These are phyloP conservation scores for Penicillium bialowiezense DNA, from an alignment of 495 filamentous ascomycete species.

Conservation along the genomic window DNA sequence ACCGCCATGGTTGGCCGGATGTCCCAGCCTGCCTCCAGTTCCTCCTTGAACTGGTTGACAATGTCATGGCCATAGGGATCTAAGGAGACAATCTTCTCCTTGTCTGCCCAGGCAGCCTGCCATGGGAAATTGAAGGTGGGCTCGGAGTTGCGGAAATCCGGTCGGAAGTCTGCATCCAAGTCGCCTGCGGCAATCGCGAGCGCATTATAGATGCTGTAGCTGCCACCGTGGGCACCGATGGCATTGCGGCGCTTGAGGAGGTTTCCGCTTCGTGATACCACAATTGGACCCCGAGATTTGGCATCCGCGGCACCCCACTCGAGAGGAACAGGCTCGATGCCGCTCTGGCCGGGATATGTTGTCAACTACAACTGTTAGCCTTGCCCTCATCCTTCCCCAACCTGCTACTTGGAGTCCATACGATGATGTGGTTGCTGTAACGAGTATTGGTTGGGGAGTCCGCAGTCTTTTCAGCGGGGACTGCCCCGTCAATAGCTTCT, in stretches of 20 bases:
- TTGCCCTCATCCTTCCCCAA: not conserved
- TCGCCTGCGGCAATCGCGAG: slow-evolving; percentile 90
- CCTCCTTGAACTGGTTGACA: slow-evolving; percentile 38
- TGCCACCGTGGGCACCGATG: slow-evolving; percentile 87
- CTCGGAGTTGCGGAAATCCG: slow-evolving; percentile 93
- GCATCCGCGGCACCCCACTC: slow-evolving; percentile 83
- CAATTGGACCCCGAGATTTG: slow-evolving; percentile 75
- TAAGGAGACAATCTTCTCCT: slow-evolving; percentile 96
- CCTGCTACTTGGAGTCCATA: slow-evolving; percentile 14
- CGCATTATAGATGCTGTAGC: slow-evolving; percentile 96
- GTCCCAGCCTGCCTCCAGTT: slow-evolving; percentile 71
- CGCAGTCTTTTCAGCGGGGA: slow-evolving; percentile 20
- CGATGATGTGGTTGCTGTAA: slow-evolving; percentile 46
- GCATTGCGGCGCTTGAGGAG: slow-evolving; percentile 87
- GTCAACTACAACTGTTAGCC: slow-evolving; percentile 49
- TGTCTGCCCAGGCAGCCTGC: slow-evolving; percentile 85
- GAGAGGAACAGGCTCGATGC: slow-evolving; percentile 85
- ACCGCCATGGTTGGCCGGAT: slow-evolving; percentile 93
- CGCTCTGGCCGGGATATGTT: slow-evolving; percentile 91
- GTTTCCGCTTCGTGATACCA: slow-evolving; percentile 73
- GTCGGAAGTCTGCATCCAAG: slow-evolving; percentile 77
- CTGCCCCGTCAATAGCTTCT: slow-evolving; percentile 6
- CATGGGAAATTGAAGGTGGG: slow-evolving; percentile 84
- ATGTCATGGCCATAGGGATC: slow-evolving; percentile 86
- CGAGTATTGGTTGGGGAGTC: slow-evolving; percentile 25